Evolutionary conservation across 352 stramenopile genomes (phyloP).

Genomic region (Pythium graminicola): DNA sequence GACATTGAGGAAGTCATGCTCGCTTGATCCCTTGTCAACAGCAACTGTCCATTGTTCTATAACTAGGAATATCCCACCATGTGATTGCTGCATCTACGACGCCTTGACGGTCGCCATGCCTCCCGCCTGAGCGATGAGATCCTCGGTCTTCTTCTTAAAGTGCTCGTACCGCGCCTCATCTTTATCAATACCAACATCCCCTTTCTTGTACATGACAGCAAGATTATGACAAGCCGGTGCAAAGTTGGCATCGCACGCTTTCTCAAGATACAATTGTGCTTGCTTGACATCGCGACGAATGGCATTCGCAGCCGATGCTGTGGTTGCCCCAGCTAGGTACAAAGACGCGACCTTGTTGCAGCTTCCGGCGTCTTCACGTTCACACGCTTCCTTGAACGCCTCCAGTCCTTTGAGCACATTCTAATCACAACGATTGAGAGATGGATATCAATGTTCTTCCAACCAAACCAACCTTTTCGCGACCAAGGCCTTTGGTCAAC

Average conservation of each 20-base stretch:
- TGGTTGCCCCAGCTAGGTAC: constrained; percentile 43
- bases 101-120: constrained; percentile 43
- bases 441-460: no score
- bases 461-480: constrained; percentile 41
- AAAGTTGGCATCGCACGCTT: constrained; percentile 78
- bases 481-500: constrained; percentile 62
- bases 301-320: constrained; percentile 13
- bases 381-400: constrained; percentile 71
- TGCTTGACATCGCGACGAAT: constrained; percentile 44
- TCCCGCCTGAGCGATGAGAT: constrained; percentile 69
- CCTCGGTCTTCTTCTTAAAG: constrained; percentile 69
- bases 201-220: constrained; percentile 86
- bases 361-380: constrained; percentile 66
- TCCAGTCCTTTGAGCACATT: constrained; percentile 54
- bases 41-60: no score
- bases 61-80: no score
- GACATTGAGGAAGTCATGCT: constrained; percentile 60
- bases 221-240: constrained; percentile 85
- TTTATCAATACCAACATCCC: constrained; percentile 61
- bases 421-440: constrained; percentile 13
- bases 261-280: constrained; percentile 65
- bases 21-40: not conserved
- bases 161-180: constrained; percentile 61
- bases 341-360: constrained; percentile 78
- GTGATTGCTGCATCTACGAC: constrained; percentile 29